Evolutionary conservation across 2,329 filamentous ascomycete species (phyloP).

Genomic region (Claviceps fusiformis): DNA sequence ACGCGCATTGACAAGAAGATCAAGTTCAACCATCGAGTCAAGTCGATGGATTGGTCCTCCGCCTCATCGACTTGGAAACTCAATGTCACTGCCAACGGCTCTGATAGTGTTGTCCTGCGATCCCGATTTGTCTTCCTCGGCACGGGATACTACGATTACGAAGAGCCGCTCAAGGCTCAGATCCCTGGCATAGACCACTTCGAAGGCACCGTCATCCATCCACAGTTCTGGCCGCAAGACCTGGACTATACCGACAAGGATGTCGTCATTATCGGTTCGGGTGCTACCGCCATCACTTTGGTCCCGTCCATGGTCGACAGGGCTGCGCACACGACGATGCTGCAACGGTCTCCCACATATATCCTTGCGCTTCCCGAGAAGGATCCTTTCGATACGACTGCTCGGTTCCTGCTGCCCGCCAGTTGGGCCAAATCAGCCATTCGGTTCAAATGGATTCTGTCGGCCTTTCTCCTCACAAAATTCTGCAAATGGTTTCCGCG

Average conservation of each 20-base stretch:
- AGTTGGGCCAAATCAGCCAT: constrained; percentile 32
- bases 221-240: constrained; percentile 59
- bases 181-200: constrained; percentile 56
- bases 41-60: constrained; percentile 35
- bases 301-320: constrained; percentile 52
- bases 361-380: constrained; percentile 38
- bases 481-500: constrained; percentile 29
- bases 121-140: constrained; percentile 39
- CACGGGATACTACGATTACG: constrained; percentile 55
- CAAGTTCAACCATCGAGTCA: constrained; percentile 32
- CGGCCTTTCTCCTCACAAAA: constrained; percentile 29
- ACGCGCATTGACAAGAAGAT: constrained; percentile 29
- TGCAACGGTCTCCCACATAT: constrained; percentile 63
- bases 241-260: constrained; percentile 50
- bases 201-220: constrained; percentile 48
- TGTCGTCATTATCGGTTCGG: constrained; percentile 57
- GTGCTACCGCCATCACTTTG: constrained; percentile 64
- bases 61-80: constrained; percentile 39
- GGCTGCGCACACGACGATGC: constrained; percentile 55
- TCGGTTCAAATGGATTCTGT: constrained; percentile 30
- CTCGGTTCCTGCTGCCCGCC: constrained; percentile 30
- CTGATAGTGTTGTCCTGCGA: constrained; percentile 15
- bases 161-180: constrained; percentile 38
- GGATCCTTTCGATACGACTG: constrained; percentile 18
- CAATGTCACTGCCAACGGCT: constrained; percentile 19